phyloP scores from a whole-genome alignment of 805 yeast species.

The Starmerella stellata region DNA sequence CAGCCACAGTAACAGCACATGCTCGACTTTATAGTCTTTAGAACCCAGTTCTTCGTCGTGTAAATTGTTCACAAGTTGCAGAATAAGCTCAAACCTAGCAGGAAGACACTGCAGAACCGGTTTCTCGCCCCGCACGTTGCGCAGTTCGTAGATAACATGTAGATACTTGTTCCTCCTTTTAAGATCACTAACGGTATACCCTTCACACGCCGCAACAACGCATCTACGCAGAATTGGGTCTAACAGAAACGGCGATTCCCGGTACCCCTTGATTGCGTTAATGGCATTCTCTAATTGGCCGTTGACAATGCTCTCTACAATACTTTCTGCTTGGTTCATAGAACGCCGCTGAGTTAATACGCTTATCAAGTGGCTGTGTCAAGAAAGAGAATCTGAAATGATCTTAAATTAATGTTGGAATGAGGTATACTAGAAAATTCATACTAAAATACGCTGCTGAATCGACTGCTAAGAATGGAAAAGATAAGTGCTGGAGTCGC shows the following conservation, averaged over 20 bases:
- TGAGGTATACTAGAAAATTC: no score
- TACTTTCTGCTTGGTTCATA: not conserved
- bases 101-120: conserved; percentile 39
- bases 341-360: no score
- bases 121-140: conserved; percentile 52
- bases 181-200: not conserved
- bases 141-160: conserved; percentile 30
- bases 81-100: conserved; percentile 38
- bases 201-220: not conserved
- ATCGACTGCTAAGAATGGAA: no score
- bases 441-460: no score
- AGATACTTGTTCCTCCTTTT: not conserved
- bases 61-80: conserved; percentile 22
- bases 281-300: not conserved
- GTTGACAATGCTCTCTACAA: not conserved
- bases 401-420: no score
- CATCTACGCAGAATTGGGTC: conserved; percentile 5
- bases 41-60: conserved; percentile 3
- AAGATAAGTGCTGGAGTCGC: no score
- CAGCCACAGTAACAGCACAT: conserved; percentile 49
- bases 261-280: conserved; percentile 1
- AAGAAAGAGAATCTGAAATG: no score
- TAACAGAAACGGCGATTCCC: conserved; percentile 8
- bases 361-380: no score
- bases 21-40: conserved; percentile 31